Conservation (phyloP, 2,329 filamentous ascomycete genomes). For the Botrytis pseudocinerea region DNA sequence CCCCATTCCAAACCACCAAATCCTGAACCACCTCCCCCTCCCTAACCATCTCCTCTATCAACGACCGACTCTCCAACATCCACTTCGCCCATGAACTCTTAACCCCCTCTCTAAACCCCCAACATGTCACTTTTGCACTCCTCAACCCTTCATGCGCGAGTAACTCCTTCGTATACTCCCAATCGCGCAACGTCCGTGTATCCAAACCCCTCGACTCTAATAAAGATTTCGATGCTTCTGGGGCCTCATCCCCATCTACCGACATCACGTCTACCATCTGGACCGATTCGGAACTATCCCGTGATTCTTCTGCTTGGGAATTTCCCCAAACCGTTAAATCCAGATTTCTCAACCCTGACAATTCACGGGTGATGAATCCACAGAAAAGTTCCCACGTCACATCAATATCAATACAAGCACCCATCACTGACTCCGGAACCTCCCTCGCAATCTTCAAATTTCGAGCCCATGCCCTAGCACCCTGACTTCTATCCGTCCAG, state of each 20-base stretch:
- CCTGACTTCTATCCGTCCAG: conserved; percentile 29
- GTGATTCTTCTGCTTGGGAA: background rate
- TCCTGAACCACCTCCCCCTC: conserved; percentile 30
- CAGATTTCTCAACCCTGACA: conserved; percentile 26
- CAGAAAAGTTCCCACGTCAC: conserved; percentile 31
- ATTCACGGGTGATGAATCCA: background rate
- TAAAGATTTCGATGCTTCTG: background rate
- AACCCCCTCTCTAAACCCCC: conserved; percentile 31
- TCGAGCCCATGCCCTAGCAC: conserved; percentile 29
- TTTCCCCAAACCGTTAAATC: conserved; percentile 37
- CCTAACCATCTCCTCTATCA: conserved; percentile 35
- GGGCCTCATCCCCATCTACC: background rate
- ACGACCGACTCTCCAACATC: conserved; percentile 34
- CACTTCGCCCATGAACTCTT: conserved; percentile 32
- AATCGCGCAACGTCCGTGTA: conserved; percentile 30
- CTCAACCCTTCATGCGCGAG: conserved; percentile 26
- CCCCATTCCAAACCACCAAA: conserved; percentile 21
- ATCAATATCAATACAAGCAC: conserved; percentile 8
- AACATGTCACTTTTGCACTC: conserved; percentile 33
- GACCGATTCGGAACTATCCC: background rate
- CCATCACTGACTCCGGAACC: conserved; percentile 18
- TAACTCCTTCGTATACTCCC: conserved; percentile 31
- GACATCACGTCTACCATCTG: background rate
- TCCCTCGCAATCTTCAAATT: conserved; percentile 33
- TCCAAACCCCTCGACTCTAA: background rate